Conservation (phyloP, 768 basidiomycete species). For the Sistotremastrum suecicum region DNA sequence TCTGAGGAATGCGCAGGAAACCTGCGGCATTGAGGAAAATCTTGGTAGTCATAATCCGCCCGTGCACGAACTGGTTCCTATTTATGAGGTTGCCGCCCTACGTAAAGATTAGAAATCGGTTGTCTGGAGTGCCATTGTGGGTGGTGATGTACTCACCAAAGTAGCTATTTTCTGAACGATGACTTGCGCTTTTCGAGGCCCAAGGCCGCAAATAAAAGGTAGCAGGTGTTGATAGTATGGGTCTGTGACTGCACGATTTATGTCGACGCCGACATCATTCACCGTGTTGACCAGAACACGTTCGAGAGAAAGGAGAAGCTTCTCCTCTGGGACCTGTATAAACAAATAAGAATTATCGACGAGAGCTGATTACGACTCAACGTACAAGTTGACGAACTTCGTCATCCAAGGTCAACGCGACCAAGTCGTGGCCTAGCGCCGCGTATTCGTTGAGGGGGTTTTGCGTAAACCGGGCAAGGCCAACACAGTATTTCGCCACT, state of each 20-base stretch:
- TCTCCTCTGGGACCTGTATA: conserved; percentile 71
- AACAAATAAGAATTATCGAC: conserved; percentile 3
- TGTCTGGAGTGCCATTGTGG: conserved; percentile 2
- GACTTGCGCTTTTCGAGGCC: conserved; percentile 84
- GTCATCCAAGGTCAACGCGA: conserved; percentile 71
- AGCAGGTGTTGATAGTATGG: conserved; percentile 79
- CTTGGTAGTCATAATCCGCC: conserved; percentile 64
- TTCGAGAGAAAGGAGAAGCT: conserved; percentile 68
- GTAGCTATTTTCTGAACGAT: conserved; percentile 69
- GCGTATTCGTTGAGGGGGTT: conserved; percentile 92
- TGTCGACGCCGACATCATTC: conserved; percentile 89
- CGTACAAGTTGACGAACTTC: conserved; percentile 76
- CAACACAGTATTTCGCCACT: conserved; percentile 84
- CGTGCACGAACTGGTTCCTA: conserved; percentile 78
- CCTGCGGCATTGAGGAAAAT: conserved; percentile 90
- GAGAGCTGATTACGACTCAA: conserved; percentile 3
- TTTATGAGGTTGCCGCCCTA: conserved; percentile 83
- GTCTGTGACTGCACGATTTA: conserved; percentile 85
- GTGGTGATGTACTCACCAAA: conserved; percentile 34
- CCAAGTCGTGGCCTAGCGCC: conserved; percentile 73
- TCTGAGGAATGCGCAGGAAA: conserved; percentile 76
- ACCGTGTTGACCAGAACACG: conserved; percentile 80
- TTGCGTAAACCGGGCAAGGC: conserved; percentile 84
- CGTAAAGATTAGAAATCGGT: conserved; percentile 1
- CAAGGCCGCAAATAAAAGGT: conserved; percentile 85